Conservation (phyloP, 495 filamentous ascomycete species). For the Tuber magnatum region DNA sequence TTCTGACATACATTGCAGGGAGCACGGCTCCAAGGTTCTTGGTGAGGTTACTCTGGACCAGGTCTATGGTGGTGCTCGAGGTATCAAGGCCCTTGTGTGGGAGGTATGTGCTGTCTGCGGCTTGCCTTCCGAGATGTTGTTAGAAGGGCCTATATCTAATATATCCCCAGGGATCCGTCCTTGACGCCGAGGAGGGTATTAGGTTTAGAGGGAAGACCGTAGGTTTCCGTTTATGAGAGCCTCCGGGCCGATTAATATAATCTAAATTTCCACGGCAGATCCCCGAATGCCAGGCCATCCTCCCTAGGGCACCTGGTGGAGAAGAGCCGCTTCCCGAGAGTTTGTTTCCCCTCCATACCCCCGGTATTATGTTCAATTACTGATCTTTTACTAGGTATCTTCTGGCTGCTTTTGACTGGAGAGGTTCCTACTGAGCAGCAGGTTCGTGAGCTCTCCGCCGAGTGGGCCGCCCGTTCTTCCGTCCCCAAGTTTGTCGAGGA, state of each 20-base stretch:
- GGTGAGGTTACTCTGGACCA: constrained; percentile 99
- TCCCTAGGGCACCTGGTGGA: constrained; percentile 93
- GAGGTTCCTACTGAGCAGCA: constrained; percentile 96
- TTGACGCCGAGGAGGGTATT: constrained; percentile 97
- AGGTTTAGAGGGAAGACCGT: constrained; percentile 94
- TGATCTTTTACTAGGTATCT: constrained; percentile 61
- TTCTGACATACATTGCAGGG: constrained; percentile 50
- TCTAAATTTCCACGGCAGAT: constrained; percentile 49
- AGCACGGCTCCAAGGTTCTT: constrained; percentile 86
- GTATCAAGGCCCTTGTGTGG: constrained; percentile 97
- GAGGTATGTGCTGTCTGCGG: constrained; percentile 53
- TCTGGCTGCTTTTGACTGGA: constrained; percentile 97
- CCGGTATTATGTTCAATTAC: constrained; percentile 5
- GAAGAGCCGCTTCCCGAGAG: constrained; percentile 94
- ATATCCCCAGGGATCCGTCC: constrained; percentile 68
- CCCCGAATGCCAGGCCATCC: constrained; percentile 92
- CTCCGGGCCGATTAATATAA: constrained; percentile 8
- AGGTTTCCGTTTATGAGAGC: constrained; percentile 35
- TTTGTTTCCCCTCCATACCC: constrained; percentile 37
- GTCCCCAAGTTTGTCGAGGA: constrained; percentile 96
- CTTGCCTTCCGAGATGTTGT: constrained; percentile 12
- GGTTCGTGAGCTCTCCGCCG: constrained; percentile 91
- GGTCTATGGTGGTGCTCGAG: constrained; percentile 97
- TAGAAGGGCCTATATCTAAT: constrained; percentile 9
- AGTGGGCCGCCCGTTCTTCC: constrained; percentile 96